Conservation (phyloP, 2,329 filamentous ascomycete species). For the Aureobasidium lini region DNA sequence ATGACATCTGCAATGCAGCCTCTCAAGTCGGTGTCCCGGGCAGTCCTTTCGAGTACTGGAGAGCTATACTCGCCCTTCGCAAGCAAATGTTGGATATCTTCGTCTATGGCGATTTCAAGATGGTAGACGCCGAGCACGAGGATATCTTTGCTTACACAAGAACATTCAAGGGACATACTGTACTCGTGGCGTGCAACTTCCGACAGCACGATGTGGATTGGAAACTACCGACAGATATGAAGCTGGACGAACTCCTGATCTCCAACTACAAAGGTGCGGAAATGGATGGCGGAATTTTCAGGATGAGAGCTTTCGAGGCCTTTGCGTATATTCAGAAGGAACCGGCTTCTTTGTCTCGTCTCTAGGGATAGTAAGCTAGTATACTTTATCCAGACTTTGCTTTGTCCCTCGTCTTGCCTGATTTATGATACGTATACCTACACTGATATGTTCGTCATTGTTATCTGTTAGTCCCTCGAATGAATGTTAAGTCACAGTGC, state of each 20-base stretch:
- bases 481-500: too few relatives aligned
- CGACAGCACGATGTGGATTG: neutral
- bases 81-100: conserved; percentile 20
- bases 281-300: neutral
- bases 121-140: neutral
- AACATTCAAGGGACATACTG: neutral
- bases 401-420: too few relatives aligned
- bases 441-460: too few relatives aligned
- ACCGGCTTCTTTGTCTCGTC: neutral
- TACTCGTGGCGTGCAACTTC: neutral
- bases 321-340: neutral
- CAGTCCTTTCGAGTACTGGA: conserved; percentile 52
- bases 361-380: neutral
- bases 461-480: too few relatives aligned
- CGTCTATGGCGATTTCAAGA: conserved; percentile 20
- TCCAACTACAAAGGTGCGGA: neutral
- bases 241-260: neutral
- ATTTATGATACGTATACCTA: too few relatives aligned
- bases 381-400: too few relatives aligned
- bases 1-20: conserved; percentile 21
- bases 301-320: neutral
- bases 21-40: conserved; percentile 50
- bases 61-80: conserved; percentile 23
- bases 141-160: conserved; percentile 1
- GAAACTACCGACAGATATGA: neutral